Base-by-base conservation (phyloP, 345 rosid genomes). In the Aquilaria sinensis region DNA sequence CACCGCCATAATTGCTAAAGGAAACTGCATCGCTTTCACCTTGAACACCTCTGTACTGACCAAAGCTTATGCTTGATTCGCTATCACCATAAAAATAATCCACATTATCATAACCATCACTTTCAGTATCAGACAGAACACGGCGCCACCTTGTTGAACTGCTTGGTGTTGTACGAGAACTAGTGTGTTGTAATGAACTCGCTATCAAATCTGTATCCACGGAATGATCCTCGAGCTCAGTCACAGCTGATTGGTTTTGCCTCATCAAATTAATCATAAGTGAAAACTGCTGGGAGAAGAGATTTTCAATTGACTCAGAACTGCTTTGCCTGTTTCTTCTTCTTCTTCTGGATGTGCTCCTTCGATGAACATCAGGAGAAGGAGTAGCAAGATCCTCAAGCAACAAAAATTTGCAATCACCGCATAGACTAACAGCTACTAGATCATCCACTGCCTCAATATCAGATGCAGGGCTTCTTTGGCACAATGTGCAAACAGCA, bases 351-450 rank as follows among this genome's bases (percentile, higher is more conserved):
- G 60, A 53, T 2, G 69, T 64, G 58, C 67, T 74, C 71, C 82
- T 74, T 46, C 60, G 70, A 73, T 48, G 53, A 50, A 76, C 71
- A 72, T 69, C 77, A 55, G 59, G 84, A 2, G 68, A 41, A 13
- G 91, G 82, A 48, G 77, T 78, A 69, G 75, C 84, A 60, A 68
- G 72, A 79, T 81, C 88, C 79, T 92, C 91, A 23, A 84, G 86
- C 58, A 82, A 77, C 74, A 85, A 70, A 73, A 87, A 89, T 58
- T 89, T 85, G 72, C 98, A 92, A 77, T 85, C 93, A 59, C 85
- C 84, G 34, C 98, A 92, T 32, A 85, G 67, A 70, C 67, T 73
- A 31, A 72, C 48, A 57, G 61, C 61, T 72, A 77, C 90, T 43
- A 64, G 75, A 69, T 79, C 80, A 45, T 30, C 67, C 15, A 49